phyloP scores from a whole-genome alignment of 108 stramenopile species.

The Parmales sp. region DNA sequence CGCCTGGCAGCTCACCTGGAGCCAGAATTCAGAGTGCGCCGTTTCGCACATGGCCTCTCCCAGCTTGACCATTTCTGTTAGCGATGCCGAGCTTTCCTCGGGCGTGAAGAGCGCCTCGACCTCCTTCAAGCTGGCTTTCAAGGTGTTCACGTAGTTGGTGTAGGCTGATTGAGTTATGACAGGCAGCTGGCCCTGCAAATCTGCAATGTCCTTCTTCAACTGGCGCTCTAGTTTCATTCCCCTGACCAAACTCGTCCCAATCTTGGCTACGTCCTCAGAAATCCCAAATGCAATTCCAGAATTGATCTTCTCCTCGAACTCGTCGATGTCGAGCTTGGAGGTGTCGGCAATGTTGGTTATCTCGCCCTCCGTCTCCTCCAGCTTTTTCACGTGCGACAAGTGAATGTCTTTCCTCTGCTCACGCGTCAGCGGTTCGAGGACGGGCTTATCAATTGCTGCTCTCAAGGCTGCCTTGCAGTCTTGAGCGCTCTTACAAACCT shows the following conservation, averaged over 20 bases:
- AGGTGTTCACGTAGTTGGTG: slow-evolving; percentile 12
- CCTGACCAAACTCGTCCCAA: not conserved
- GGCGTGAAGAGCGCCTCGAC: not conserved
- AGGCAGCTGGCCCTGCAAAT: slow-evolving; percentile 6
- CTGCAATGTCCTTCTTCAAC: not conserved
- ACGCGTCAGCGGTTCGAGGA: not conserved
- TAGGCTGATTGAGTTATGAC: slow-evolving; percentile 25
- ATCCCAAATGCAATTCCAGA: not conserved
- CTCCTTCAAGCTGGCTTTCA: not conserved
- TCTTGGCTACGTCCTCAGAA: not conserved
- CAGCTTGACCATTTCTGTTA: not conserved
- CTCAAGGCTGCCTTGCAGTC: not conserved
- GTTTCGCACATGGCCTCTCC: not conserved
- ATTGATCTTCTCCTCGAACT: not conserved
- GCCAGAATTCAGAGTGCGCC: slow-evolving; percentile 30
- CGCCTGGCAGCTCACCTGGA: slow-evolving; percentile 10
- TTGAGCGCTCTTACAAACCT: not conserved
- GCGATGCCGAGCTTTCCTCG: not conserved
- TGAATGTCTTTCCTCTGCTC: not conserved
- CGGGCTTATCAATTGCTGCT: not conserved
- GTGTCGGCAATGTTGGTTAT: not conserved
- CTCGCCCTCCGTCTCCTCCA: not conserved
- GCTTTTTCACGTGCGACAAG: not conserved
- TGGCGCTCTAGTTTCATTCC: not conserved
- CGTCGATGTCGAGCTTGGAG: not conserved